Base-by-base conservation (phyloP, 2,329 filamentous ascomycete genomes). In the Claviceps sp. region DNA sequence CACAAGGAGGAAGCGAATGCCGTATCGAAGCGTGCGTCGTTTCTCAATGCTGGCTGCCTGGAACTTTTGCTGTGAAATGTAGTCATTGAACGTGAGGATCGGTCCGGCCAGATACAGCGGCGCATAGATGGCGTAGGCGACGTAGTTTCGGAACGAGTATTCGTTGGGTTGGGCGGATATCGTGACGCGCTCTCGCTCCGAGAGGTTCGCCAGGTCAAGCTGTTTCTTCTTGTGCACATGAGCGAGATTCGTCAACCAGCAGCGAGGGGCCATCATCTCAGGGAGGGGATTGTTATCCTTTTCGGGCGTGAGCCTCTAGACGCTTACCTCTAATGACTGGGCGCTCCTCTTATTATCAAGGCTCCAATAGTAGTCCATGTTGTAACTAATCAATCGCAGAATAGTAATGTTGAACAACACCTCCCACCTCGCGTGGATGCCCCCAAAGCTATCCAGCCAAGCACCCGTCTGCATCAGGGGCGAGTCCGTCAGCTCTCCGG, bases 391-490 rank as follows among this genome's bases (percentile, higher is more conserved):
- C 47, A 97, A 74, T 5, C 93, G 84, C 52, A 98, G 72, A 26
- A 97, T 84, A 3, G 91, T 96, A 55, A 98, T 81, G 63, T 98
- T 98, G 76, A 98, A 98, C 5, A 96, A 76, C n/a, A 98, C 83
- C 65, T 97, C 89, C 93, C 93, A 98, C 54, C 91, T 79, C 0
- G 84, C 75, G 64, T 95, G 82, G n/a, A 98, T 71, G 0, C 93
- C 93, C 7, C 88, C 82, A 57, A 85, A 84, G 50, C 76, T 74
- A 67, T 98, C 93, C 16, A 97, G 71, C 72, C 79, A 86, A 44
- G 73, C 71, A 7, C 82, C 89, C 73, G 84, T 84, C 20, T 74
- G 71, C 37, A 78, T 71, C 41, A 82, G 63, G 2, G 65, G 54
- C 7, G 72, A 69, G 18, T 71, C 69, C 9, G 63, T 63, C 45